phyloP scores from a whole-genome alignment of 768 basidiomycete genomes.

The Amanita subjunquillea region DNA sequence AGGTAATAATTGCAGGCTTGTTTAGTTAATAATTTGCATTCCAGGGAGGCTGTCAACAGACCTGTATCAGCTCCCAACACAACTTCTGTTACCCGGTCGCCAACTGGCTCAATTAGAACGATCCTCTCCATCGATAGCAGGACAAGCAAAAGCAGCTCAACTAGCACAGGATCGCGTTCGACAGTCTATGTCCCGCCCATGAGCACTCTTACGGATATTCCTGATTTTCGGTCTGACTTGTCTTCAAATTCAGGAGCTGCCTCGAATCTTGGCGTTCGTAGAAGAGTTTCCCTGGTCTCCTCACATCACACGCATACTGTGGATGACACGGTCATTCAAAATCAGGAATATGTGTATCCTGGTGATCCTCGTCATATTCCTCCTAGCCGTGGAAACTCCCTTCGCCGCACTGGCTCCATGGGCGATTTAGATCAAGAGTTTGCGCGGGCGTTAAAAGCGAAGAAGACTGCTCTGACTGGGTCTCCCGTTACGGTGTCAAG shows the following conservation, averaged over 20 bases:
- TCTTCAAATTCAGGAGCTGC: constrained; percentile 13
- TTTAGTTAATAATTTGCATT: constrained; percentile 1
- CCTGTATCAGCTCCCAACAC: constrained; percentile 34
- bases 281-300: constrained; percentile 36
- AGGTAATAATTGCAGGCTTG: constrained; percentile 14
- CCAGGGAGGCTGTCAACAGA: constrained; percentile 72
- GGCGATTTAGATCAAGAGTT: constrained; percentile 59
- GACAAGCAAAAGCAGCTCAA: constrained; percentile 25
- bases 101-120: constrained; percentile 53
- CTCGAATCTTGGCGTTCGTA: constrained; percentile 14
- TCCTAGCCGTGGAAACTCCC: constrained; percentile 37
- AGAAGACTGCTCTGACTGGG: constrained; percentile 31
- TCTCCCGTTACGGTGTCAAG: constrained; percentile 70
- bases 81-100: constrained; percentile 40
- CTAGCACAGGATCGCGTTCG: constrained; percentile 45
- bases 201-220: constrained; percentile 59
- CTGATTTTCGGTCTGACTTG: constrained; percentile 39
- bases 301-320: constrained; percentile 57
- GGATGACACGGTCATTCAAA: constrained; percentile 63
- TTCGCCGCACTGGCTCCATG: constrained; percentile 58
- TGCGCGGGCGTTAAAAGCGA: constrained; percentile 25
- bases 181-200: constrained; percentile 74
- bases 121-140: constrained; percentile 48
- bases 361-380: constrained; percentile 68
- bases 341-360: constrained; percentile 57